phyloP scores from a whole-genome alignment of 2,329 filamentous ascomycete genomes.

The Fusarium sp. region DNA sequence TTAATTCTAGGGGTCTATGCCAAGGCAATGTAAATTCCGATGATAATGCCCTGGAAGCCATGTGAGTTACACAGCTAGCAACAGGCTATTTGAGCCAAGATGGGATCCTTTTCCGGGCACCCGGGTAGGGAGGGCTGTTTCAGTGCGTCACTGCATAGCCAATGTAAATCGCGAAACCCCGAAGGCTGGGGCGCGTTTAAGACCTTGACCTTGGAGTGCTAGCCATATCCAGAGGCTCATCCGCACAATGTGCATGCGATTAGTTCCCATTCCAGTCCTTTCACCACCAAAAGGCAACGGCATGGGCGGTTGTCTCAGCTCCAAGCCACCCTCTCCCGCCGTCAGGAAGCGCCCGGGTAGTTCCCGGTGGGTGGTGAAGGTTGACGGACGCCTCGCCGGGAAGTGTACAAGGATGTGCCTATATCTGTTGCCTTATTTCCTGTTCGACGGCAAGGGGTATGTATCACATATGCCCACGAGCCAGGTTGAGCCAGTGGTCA shows the following conservation, averaged over 20 bases:
- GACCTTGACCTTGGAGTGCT: neutral
- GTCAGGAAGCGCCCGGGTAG: neutral
- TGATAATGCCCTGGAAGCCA: neutral
- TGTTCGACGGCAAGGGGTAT: neutral
- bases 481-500: neutral
- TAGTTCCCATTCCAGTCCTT: constrained; percentile 12
- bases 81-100: neutral
- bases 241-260: neutral
- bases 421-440: constrained; percentile 8
- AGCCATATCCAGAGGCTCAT: neutral
- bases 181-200: neutral
- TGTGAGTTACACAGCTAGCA: neutral
- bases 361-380: constrained; percentile 8
- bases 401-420: neutral
- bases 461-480: neutral
- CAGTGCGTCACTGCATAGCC: neutral
- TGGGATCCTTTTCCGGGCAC: neutral
- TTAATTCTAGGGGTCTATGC: neutral
- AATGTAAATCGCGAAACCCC: constrained; percentile 10
- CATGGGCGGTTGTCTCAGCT: constrained; percentile 31
- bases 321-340: constrained; percentile 12
- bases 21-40: neutral
- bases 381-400: neutral
- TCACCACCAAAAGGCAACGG: constrained; percentile 6
- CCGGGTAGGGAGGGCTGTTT: neutral